Evolutionary conservation across 2,329 filamentous ascomycete species (phyloP), one percentile per base, ranked within the genome.

Genomic region (Ceratocystis huliohia): DNA sequence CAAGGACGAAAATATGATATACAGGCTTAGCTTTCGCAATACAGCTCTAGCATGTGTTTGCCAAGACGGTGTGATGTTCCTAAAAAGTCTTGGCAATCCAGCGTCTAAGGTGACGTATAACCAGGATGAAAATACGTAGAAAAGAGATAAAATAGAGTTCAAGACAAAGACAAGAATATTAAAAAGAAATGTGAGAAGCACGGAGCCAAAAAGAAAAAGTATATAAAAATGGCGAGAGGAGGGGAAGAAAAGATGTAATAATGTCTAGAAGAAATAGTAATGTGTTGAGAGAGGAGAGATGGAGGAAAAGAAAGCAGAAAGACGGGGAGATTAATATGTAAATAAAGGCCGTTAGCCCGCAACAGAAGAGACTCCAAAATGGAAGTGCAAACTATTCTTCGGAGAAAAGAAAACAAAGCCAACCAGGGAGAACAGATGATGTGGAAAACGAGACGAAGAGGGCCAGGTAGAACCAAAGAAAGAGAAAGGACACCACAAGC

Each of bases 51-150:
- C 7, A 20, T 50, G 46, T 50, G 53, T 57, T 57, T 30, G 53
- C 53, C 53, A 57, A 57, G 53, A 57, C 53, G 53, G 53, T 57
- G 17, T 57, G 22, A 30, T 57, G 53, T 57, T 57, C 53, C 53
- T 30, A 8, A 57, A 57, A 57, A 57, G 53, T 57, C 53, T 57
- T 57, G 53, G 53, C 53, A 57, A 28, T 30, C 53, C 53, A 57
- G 53, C 53, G 53, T 28, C 25, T 13, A 28, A 28, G 22, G 53
- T 30, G 25, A 30, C 25, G 22, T 50, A 25, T n/a, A 63, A 41
- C 46, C 61, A 50, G 61, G 53, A 48, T 63, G 20, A 48, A 48
- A 63, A 48, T 30, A 28, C 4, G 13, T 25, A 56, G 13, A 30
- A 33, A 17, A 57, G 53, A 17, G 22, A 57, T 62, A 25, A 20